Evolutionary conservation across 768 basidiomycete species (phyloP).

Genomic region (Trametes elegans): DNA sequence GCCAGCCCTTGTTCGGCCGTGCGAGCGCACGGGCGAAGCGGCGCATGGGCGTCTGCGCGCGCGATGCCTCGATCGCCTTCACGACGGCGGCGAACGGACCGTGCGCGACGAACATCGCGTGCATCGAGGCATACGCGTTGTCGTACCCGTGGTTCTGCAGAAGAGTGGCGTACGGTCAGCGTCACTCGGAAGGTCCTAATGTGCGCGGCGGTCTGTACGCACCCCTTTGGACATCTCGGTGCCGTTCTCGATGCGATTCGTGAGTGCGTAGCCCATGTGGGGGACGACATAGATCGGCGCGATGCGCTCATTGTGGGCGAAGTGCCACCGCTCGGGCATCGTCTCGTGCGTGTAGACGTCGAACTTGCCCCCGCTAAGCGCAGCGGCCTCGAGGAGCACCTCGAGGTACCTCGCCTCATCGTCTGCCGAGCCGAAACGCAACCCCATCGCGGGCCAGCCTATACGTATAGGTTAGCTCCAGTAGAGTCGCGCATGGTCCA

Average conservation of each 20-base stretch:
- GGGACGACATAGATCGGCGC: slow-evolving; percentile 88
- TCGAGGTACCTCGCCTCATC: slow-evolving; percentile 59
- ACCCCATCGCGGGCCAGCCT: slow-evolving; percentile 89
- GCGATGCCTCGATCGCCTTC: slow-evolving; percentile 51
- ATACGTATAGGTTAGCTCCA: neutral
- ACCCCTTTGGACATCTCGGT: slow-evolving; percentile 74
- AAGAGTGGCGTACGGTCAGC: neutral
- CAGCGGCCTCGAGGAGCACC: slow-evolving; percentile 50
- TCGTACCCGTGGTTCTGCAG: slow-evolving; percentile 88
- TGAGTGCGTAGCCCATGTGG: slow-evolving; percentile 75
- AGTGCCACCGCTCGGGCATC: slow-evolving; percentile 84
- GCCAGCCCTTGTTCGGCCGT: slow-evolving; percentile 53
- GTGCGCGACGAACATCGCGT: slow-evolving; percentile 88
- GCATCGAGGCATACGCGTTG: slow-evolving; percentile 74
- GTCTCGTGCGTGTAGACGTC: slow-evolving; percentile 74
- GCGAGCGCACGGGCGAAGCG: slow-evolving; percentile 27
- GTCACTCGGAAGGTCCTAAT: neutral
- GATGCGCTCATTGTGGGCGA: slow-evolving; percentile 68
- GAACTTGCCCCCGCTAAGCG: slow-evolving; percentile 62
- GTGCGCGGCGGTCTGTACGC: slow-evolving; percentile 30
- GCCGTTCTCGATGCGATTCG: slow-evolving; percentile 58
- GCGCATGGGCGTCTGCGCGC: slow-evolving; percentile 9
- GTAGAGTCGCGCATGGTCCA: neutral
- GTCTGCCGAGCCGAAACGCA: slow-evolving; percentile 63
- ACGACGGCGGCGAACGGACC: slow-evolving; percentile 79